These are phyloP conservation scores for Clavispora phyllophila DNA, from an alignment of 805 yeast genomes.

Conservation along the genomic window DNA sequence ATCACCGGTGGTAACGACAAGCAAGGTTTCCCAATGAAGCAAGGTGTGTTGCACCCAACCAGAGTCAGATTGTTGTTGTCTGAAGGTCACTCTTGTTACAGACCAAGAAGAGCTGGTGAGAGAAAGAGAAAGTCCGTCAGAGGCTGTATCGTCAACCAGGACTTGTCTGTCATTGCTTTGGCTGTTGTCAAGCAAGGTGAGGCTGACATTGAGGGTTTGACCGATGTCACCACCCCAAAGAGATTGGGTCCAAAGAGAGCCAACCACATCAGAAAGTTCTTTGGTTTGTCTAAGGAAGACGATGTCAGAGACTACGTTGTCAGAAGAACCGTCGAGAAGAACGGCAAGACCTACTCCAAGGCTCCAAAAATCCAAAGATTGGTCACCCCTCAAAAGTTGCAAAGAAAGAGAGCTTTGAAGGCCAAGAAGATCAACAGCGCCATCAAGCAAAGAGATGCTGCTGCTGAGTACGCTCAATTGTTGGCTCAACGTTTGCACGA, in stretches of 20 bases:
- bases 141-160: constrained; percentile 98
- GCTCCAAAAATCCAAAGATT: constrained; percentile 99
- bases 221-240: constrained; percentile 93
- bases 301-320: constrained; percentile 81
- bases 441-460: constrained; percentile 99
- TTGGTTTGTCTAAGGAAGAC: constrained; percentile 93
- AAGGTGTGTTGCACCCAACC: constrained; percentile 99
- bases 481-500: constrained; percentile 97
- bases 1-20: constrained; percentile 99
- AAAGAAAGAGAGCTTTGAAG: constrained; percentile 97
- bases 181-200: constrained; percentile 97
- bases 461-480: constrained; percentile 99
- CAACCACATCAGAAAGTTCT: constrained; percentile 99
- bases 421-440: constrained; percentile 94
- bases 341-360: constrained; percentile 98
- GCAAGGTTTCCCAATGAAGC: constrained; percentile 99
- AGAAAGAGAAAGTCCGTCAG: constrained; percentile 99
- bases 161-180: constrained; percentile 92
- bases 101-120: constrained; percentile 99
- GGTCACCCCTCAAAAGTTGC: constrained; percentile 98
- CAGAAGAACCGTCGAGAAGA: constrained; percentile 97
- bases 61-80: constrained; percentile 95
- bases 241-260: constrained; percentile 99
- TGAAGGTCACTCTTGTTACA: constrained; percentile 96
- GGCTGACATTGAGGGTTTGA: constrained; percentile 89